Conservation (phyloP, 176 grass and related monocot species). For the Rhynchospora tenuis region DNA sequence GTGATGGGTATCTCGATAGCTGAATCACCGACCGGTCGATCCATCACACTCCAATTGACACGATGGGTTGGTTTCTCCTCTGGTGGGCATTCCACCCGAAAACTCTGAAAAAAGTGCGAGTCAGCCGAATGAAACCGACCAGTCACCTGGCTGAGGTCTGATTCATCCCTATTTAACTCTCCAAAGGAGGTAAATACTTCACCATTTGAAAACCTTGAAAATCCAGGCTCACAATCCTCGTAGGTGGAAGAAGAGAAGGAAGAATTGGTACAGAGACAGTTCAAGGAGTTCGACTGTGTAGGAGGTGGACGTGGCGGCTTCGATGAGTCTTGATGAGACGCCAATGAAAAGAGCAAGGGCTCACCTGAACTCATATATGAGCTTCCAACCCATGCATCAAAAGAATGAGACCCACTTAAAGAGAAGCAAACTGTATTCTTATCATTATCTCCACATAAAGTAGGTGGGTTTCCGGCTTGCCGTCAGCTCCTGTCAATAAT, state of each 20-base stretch:
- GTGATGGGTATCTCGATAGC: slow-evolving; percentile 50
- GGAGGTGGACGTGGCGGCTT: slow-evolving; percentile 27
- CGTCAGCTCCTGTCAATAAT: background rate
- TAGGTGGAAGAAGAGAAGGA: slow-evolving; percentile 60
- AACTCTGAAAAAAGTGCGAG: slow-evolving; percentile 48
- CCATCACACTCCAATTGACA: slow-evolving; percentile 62
- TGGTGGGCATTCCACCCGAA: slow-evolving; percentile 75
- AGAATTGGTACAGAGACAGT: slow-evolving; percentile 44
- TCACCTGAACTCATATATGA: slow-evolving; percentile 76
- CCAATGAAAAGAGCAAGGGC: slow-evolving; percentile 46
- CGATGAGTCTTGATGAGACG: slow-evolving; percentile 36
- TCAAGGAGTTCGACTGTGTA: slow-evolving; percentile 30
- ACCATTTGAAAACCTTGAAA: slow-evolving; percentile 40
- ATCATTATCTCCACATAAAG: slow-evolving; percentile 9
- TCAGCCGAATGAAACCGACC: slow-evolving; percentile 53
- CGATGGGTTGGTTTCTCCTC: slow-evolving; percentile 54
- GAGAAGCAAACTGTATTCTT: background rate
- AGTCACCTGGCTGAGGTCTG: slow-evolving; percentile 35
- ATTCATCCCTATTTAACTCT: slow-evolving; percentile 32
- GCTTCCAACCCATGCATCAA: slow-evolving; percentile 38
- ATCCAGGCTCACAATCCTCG: slow-evolving; percentile 42
- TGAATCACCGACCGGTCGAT: slow-evolving; percentile 56
- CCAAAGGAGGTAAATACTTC: slow-evolving; percentile 10
- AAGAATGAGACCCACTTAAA: background rate
- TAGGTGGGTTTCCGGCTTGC: background rate